Base-by-base conservation (phyloP, 2,329 filamentous ascomycete genomes). In the Capronia americana region DNA sequence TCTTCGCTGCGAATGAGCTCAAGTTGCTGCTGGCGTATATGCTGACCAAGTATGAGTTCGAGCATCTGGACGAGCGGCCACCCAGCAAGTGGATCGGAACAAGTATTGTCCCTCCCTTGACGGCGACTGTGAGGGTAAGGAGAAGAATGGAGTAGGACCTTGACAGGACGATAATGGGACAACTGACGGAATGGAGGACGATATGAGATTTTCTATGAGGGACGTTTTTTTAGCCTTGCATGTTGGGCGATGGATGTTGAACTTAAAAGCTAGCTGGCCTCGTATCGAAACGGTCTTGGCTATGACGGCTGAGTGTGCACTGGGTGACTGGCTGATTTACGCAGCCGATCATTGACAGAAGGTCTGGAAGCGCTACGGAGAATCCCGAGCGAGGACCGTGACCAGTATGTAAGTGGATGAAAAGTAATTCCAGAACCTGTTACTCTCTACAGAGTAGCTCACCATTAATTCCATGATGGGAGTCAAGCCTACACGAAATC, bases 31-130 rank as follows among this genome's bases (percentile, higher is more conserved):
- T 77, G 14, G 69, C 66, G 10, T 73, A 76, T 62, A 68, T 77
- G 34, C 26, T 77, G 24, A 63, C 75, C 26, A 73, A 75, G 24
- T 77, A 77, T 63, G 75, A 77, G 20, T 70, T 74, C 38, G 66
- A 72, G 48, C 30, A 26, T 38, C 30, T 67, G 20, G 26, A 26
- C 23, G 24, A 58, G 50, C 48, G 67, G 44, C 69, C 69, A 5
- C 38, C 55, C 8, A 61, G 61, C 20, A 56, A 61, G 12, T 72
- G 66, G 64, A 58, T 66, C 5, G 70, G 69, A 6, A 38, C 61
- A 6, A 61, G 41, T 20, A 32, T 61, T 6, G 32, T 70, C 14
- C 66, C 69, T 12, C 70, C 70, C 4, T 60, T 66, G 69, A 66
- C 59, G 17, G 66, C 56, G 20, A 70, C 58, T 8, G 61, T 72